Base-by-base conservation (phyloP, 192 early-diverging fungal genomes). In the Spinellus fusiger region DNA sequence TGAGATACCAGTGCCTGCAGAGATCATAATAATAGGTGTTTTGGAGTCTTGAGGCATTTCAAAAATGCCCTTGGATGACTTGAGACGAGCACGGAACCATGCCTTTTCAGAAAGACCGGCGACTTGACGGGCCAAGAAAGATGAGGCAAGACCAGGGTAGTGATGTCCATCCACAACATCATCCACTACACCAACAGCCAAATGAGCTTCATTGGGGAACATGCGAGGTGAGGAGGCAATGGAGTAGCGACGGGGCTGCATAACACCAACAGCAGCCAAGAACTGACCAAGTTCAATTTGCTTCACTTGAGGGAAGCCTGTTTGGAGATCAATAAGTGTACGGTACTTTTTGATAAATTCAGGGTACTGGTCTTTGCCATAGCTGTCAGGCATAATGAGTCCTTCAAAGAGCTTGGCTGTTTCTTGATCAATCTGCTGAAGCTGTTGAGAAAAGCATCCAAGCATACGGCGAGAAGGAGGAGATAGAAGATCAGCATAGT, bases 1-100 rank as follows among this genome's bases (percentile, higher is more conserved):
- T 15, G 94, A 85, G 10, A 98, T 80, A 5, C 96, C 96, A 0
- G 96, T 96, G 23, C 95, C 96, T 1, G 95, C 90, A 1, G 84
- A 86, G 31, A 96, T 84, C 87, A 97, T 89, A 29, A 97, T 80
- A 0, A 95, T 73, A 0, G 92, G 90, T 13, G 61, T 76, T 9
- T 59, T 58, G 23, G 67, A 59, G 46, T 81, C 76, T 0, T 51
- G 56, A 18, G 90, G 89, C 66, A 95, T 71, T 4, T 61, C 66
- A 76, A 94, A 95, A 4, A 66, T 56, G 23, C 25, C 34, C 54
- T 68, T 68, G 61, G 56, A 57, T 9, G 47, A 57, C 8, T 73
- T 73, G 60, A 73, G 38, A 10, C 34, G 3, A 16, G 49, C 46
- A 15, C 25, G 61, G 29, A 55, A 38, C n/a, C n/a, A n/a, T 10